phyloP scores from a whole-genome alignment of 805 yeast species.

The Schwanniomyces yamadae region DNA sequence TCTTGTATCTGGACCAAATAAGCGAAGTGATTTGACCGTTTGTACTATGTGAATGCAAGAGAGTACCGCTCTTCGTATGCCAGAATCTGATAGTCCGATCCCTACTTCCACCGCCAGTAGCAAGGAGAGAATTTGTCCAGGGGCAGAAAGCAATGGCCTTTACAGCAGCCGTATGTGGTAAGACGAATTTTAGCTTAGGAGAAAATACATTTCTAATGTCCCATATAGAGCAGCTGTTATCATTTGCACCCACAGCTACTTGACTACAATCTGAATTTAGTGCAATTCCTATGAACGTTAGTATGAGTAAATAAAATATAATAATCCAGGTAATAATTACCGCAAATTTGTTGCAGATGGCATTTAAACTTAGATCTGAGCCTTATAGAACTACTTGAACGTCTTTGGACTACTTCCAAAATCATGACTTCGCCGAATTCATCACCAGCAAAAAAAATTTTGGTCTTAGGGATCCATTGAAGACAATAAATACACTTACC shows the following conservation, averaged over 20 bases:
- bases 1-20: slow-evolving; percentile 65
- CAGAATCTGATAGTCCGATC: slow-evolving; percentile 82
- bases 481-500: slow-evolving; percentile 54
- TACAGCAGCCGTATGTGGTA: slow-evolving; percentile 82
- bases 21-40: slow-evolving; percentile 77
- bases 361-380: slow-evolving; percentile 19
- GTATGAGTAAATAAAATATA: slow-evolving; percentile 8
- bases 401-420: slow-evolving; percentile 26
- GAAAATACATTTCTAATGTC: slow-evolving; percentile 42
- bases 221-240: slow-evolving; percentile 80
- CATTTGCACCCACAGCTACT: slow-evolving; percentile 82
- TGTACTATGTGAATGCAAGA: slow-evolving; percentile 56
- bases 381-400: slow-evolving; percentile 7
- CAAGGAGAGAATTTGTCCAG: slow-evolving; percentile 76
- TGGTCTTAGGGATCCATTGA: slow-evolving; percentile 52
- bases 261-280: slow-evolving; percentile 53
- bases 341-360: slow-evolving; percentile 39
- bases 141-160: slow-evolving; percentile 91
- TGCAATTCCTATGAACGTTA: slow-evolving; percentile 50
- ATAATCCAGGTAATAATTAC: slow-evolving; percentile 18
- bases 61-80: slow-evolving; percentile 80
- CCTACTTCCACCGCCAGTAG: slow-evolving; percentile 88
- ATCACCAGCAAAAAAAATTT: slow-evolving; percentile 59
- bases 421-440: slow-evolving; percentile 58
- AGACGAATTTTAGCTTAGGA: slow-evolving; percentile 46